Percentiles rank a stretch among this genome's conserved stretches.
Conservation (phyloP, 1,284 basidiomycete species). For the Ceratobasidium sp. region DNA sequence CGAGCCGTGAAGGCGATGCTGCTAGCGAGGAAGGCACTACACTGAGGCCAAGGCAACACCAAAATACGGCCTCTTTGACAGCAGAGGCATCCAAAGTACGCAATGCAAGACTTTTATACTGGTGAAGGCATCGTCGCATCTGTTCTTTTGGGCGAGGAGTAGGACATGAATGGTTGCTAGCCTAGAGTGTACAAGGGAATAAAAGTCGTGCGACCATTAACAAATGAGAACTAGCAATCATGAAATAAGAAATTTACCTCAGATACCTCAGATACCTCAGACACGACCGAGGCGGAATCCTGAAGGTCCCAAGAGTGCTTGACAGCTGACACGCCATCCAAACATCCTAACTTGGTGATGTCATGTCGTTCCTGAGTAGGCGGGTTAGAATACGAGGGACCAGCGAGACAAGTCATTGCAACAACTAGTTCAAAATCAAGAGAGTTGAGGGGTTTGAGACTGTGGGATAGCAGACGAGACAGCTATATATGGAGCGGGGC, state of each 20-base stretch:
- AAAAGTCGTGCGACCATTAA: not conserved
- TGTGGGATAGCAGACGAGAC: conserved; percentile 13
- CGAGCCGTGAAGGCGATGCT: not conserved
- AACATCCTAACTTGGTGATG: conserved; percentile 17
- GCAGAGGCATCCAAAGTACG: not conserved
- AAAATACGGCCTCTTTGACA: conserved; percentile 18
- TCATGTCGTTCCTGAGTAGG: conserved; percentile 18
- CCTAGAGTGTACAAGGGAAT: not conserved
- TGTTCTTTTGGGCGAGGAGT: conserved; percentile 24
- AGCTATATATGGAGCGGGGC: not conserved
- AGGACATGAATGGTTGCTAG: conserved; percentile 1
- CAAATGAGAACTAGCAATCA: not conserved
- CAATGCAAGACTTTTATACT: conserved; percentile 12
- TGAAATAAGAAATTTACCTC: conserved; percentile 2
- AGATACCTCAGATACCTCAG: not conserved
- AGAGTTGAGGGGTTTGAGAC: not conserved
- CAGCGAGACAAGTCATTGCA: conserved; percentile 18
- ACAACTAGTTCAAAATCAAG: not conserved
- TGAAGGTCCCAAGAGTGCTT: not conserved
- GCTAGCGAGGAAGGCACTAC: not conserved
- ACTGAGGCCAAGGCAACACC: conserved; percentile 40
- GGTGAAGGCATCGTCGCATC: conserved; percentile 16
- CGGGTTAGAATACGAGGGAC: conserved; percentile 5
- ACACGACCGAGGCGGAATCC: conserved; percentile 14
- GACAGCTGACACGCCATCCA: not conserved